These are phyloP conservation scores for Hypomyces rosellus DNA, from an alignment of 2,329 filamentous ascomycete species.

Conservation along the genomic window DNA sequence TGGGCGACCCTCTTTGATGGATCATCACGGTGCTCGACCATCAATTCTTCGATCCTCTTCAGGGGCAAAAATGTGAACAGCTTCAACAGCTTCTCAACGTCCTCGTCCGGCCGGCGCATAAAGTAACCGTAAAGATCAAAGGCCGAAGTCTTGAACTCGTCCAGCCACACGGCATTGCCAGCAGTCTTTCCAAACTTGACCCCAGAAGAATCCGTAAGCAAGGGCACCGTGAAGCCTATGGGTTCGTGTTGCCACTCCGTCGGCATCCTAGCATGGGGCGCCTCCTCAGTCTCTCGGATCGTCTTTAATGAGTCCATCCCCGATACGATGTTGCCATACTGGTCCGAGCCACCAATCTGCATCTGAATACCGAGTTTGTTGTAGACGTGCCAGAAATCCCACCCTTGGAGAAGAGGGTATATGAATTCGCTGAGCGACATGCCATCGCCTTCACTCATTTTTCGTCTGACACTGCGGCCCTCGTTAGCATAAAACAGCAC, in stretches of 20 bases:
- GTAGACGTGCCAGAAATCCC: conserved; percentile 94
- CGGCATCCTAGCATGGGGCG: conserved; percentile 35
- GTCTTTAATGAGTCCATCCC: conserved; percentile 81
- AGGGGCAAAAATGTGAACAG: conserved; percentile 85
- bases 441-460: conserved; percentile 78
- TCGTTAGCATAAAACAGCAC: conserved; percentile 15
- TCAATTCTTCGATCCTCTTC: conserved; percentile 57
- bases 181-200: conserved; percentile 93
- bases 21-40: conserved; percentile 61
- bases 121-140: conserved; percentile 94
- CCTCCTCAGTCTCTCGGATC: conserved; percentile 53
- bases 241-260: conserved; percentile 48
- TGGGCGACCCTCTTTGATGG: conserved; percentile 73
- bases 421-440: conserved; percentile 93
- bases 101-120: conserved; percentile 70
- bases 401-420: conserved; percentile 89
- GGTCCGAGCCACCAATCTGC: conserved; percentile 91
- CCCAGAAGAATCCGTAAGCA: conserved; percentile 78
- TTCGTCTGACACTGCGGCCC: conserved; percentile 59
- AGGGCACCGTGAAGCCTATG: conserved; percentile 82
- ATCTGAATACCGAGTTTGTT: conserved; percentile 61
- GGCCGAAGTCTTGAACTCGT: conserved; percentile 68
- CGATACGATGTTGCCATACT: conserved; percentile 91
- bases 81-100: conserved; percentile 76
- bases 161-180: conserved; percentile 91